These are phyloP conservation scores for Rhinocladiella mackenziei DNA, from an alignment of 2,329 filamentous ascomycete species.

Conservation along the genomic window DNA sequence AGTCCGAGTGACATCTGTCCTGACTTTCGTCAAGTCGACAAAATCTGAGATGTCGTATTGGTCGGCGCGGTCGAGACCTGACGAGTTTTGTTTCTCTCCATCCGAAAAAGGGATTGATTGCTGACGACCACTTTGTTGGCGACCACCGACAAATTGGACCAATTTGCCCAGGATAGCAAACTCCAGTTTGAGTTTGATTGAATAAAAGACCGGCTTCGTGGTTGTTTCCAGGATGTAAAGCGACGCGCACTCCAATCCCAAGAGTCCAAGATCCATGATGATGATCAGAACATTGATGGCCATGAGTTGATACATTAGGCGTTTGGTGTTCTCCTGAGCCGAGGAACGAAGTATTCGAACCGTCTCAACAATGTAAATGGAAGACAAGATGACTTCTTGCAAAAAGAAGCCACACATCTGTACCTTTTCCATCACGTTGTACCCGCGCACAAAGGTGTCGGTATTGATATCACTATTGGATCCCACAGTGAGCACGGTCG, in stretches of 20 bases:
- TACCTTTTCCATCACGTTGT: conserved; percentile 51
- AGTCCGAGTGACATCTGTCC: conserved; percentile 42
- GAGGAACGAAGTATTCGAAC: conserved; percentile 49
- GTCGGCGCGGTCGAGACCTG: conserved; percentile 6
- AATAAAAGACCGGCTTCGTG: conserved; percentile 47
- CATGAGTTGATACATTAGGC: conserved; percentile 49
- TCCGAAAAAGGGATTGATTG: conserved; percentile 4
- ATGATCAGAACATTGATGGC: conserved; percentile 49
- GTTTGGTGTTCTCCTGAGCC: conserved; percentile 40
- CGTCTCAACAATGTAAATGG: conserved; percentile 53
- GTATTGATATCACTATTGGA: conserved; percentile 33
- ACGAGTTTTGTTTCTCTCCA: conserved; percentile 10
- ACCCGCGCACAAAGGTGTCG: conserved; percentile 35
- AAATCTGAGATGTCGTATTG: conserved; percentile 40
- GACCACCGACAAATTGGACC: conserved; percentile 38
- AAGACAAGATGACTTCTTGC: conserved; percentile 54
- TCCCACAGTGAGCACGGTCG: conserved; percentile 45
- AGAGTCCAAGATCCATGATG: conserved; percentile 43
- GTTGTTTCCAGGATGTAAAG: conserved; percentile 47
- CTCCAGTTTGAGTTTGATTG: conserved; percentile 50
- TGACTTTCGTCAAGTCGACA: conserved; percentile 43
- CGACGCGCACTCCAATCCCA: conserved; percentile 43
- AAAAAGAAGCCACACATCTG: conserved; percentile 56
- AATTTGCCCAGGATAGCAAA: conserved; percentile 48
- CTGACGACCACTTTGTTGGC: conserved; percentile 3